These are phyloP conservation scores for Neocatenulostroma microsporum DNA, from an alignment of 2,329 filamentous ascomycete species.

Conservation along the genomic window DNA sequence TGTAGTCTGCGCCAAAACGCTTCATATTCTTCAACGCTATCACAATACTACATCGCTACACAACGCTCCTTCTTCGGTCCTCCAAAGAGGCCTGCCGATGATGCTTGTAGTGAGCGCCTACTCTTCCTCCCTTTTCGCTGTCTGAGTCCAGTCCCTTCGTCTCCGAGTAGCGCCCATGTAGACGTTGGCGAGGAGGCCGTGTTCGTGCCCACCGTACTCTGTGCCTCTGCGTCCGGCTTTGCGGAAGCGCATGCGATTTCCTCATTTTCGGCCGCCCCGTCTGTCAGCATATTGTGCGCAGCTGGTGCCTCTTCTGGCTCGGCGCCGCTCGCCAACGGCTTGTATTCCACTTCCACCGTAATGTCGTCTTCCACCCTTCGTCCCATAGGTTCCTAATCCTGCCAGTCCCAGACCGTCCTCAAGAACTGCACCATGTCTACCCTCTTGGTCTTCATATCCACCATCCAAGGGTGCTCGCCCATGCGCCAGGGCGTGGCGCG, in stretches of 20 bases:
- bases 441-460: slow-evolving; percentile 89
- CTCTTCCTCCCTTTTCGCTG: background rate
- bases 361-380: too few relatives aligned
- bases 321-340: too few relatives aligned
- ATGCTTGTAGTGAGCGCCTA: background rate
- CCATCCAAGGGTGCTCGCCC: slow-evolving; percentile 98
- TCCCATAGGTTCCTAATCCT: slow-evolving; percentile 57
- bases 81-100: background rate
- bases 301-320: too few relatives aligned
- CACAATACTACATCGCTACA: slow-evolving; percentile 1
- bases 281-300: too few relatives aligned
- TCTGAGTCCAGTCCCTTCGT: background rate
- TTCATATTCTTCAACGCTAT: too few relatives aligned
- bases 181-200: background rate
- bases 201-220: too few relatives aligned
- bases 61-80: background rate
- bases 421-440: slow-evolving; percentile 97
- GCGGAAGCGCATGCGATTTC: too few relatives aligned
- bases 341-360: too few relatives aligned
- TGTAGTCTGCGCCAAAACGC: too few relatives aligned
- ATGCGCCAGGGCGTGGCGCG: slow-evolving; percentile 96
- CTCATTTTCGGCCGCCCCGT: too few relatives aligned
- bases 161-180: background rate
- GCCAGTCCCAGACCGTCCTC: slow-evolving; percentile 94
- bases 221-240: too few relatives aligned